Percentiles rank a stretch among this genome's conserved stretches.
Conservation (phyloP, 2,329 filamentous ascomycete species). For the Lasiodiplodia gonubiensis region DNA sequence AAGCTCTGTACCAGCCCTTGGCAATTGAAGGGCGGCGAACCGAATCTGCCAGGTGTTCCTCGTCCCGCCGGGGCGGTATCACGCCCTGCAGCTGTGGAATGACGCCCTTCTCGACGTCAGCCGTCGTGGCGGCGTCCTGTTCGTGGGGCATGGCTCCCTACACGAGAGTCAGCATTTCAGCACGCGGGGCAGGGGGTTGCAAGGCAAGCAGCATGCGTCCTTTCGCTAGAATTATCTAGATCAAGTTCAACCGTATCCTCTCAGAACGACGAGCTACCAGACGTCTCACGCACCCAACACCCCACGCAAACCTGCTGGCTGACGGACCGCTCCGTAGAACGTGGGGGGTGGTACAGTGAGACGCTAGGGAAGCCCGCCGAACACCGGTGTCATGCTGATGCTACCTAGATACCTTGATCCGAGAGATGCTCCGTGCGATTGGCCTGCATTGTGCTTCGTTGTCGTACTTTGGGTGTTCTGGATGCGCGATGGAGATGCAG, state of each 20-base stretch:
- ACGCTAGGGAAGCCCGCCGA: slow-evolving; percentile 7
- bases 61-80: slow-evolving; percentile 31
- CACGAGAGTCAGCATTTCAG: slow-evolving; percentile 18
- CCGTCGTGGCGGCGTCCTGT: slow-evolving; percentile 14
- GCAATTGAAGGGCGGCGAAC: not conserved
- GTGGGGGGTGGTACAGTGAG: slow-evolving; percentile 14
- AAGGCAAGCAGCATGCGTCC: slow-evolving; percentile 53
- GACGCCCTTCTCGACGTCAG: slow-evolving; percentile 22
- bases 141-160: slow-evolving; percentile 39
- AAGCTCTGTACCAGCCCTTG: slow-evolving; percentile 32
- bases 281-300: not conserved
- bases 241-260: slow-evolving; percentile 62
- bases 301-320: slow-evolving; percentile 1
- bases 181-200: slow-evolving; percentile 24
- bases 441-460: slow-evolving; percentile 23
- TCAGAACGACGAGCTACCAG: slow-evolving; percentile 48
- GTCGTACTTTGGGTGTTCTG: slow-evolving; percentile 25
- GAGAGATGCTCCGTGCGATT: slow-evolving; percentile 22
- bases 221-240: slow-evolving; percentile 61
- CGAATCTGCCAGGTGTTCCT: slow-evolving; percentile 30
- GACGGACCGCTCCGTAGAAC: not conserved
- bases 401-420: slow-evolving; percentile 30
- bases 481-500: not conserved
- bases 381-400: slow-evolving; percentile 30
- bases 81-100: not conserved